Evolutionary conservation across 805 yeast species (phyloP), one percentile per base, ranked within the genome.

Genomic region (Lipomyces sp.): DNA sequence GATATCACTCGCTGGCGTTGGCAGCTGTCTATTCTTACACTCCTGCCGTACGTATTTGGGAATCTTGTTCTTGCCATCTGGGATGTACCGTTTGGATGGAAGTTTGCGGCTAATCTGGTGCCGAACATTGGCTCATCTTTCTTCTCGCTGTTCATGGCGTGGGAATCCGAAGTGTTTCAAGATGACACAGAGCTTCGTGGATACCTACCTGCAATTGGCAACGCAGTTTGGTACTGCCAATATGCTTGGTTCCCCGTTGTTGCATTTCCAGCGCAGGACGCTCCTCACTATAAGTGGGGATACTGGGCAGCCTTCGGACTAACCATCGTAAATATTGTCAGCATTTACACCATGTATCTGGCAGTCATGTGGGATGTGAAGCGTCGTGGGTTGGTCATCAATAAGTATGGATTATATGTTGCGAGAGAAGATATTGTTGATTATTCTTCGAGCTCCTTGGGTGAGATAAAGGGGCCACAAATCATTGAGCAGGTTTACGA

Each of bases 241-340:
- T 75, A 73, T 63, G 78, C 81, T 13, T 77, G 79, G 78, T 60
- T 78, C 53, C 81, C 80, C 45, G 69, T 77, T 10, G 72, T 76
- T 32, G 71, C 78, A 34, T 78, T 72, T 63, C 77, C 78, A 24
- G 75, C 79, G 8, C 70, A 74, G 24, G 70, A 76, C n/a, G 78
- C 80, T 1, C 81, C 80, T 24, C 71, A 65, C 51, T 78, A 75
- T 55, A 42, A 57, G 30, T 56, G 61, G 59, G 70, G 70, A 5
- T 66, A 66, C 60, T 56, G 68, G 62, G 70, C 64, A 13, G 67
- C 70, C 4, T 63, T 66, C 15, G 70, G 32, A 2, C 35, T 56
- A 18, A 35, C 64, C 18, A 29, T 60, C 18, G 50, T 59, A 4
- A 64, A 66, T 64, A 32, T 60, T 18, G 50, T 30, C 11, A 15